Conservation (phyloP, 305 asterid genomes). For the Plantago rigida region DNA sequence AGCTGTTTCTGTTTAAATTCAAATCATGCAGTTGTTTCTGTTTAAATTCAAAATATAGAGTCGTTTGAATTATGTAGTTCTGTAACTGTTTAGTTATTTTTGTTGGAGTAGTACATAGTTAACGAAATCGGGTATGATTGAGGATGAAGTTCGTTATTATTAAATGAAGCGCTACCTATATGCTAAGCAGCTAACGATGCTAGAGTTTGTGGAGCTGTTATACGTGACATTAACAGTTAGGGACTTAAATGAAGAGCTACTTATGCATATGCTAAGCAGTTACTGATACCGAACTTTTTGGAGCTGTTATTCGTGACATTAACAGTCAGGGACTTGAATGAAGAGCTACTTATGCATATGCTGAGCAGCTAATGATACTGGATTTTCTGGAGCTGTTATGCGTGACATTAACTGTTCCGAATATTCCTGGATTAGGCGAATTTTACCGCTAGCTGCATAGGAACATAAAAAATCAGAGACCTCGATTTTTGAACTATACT, state of each 20-base stretch:
- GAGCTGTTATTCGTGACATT: too few relatives aligned
- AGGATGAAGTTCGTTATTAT: slow-evolving; percentile 16
- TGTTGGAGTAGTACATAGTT: slow-evolving; percentile 5
- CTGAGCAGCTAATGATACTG: not conserved
- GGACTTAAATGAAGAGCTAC: not conserved
- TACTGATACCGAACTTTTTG: slow-evolving; percentile 13
- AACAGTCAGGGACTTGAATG: too few relatives aligned
- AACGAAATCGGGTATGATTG: slow-evolving; percentile 15
- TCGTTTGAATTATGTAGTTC: not conserved
- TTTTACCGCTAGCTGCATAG: too few relatives aligned
- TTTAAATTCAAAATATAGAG: too few relatives aligned
- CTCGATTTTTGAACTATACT: too few relatives aligned
- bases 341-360: not conserved
- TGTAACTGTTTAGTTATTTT: slow-evolving; percentile 6
- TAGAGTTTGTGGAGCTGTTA: too few relatives aligned
- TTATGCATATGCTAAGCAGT: not conserved
- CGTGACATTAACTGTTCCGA: not conserved
- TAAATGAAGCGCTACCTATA: not conserved
- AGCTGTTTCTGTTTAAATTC: not conserved
- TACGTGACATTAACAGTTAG: not conserved
- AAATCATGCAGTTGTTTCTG: too few relatives aligned
- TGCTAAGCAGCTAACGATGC: not conserved
- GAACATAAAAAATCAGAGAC: too few relatives aligned
- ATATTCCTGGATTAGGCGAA: too few relatives aligned
- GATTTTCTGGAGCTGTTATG: not conserved